Percentiles rank a stretch among this genome's conserved stretches.
These are phyloP conservation scores for Daldinia sp. DNA, from an alignment of 2,329 filamentous ascomycete species.

Conservation along the genomic window DNA sequence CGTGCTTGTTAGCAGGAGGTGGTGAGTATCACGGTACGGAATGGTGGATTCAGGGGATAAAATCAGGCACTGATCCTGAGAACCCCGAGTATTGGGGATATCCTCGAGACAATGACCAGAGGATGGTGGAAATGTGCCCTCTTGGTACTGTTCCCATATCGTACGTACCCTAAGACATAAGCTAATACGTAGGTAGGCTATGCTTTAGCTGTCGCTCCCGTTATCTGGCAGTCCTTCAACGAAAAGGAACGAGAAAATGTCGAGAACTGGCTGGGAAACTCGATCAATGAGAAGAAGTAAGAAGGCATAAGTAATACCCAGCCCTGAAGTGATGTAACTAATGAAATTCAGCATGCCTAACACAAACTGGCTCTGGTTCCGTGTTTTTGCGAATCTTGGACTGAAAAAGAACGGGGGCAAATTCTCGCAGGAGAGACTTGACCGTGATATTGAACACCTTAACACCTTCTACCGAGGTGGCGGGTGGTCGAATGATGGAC, in stretches of 20 bases:
- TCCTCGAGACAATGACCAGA: constrained; percentile 80
- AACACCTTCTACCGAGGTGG: constrained; percentile 85
- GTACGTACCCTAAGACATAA: not conserved
- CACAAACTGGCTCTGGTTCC: constrained; percentile 82
- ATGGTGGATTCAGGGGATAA: constrained; percentile 77
- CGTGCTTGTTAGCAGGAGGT: constrained; percentile 76
- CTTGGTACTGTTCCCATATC: constrained; percentile 61
- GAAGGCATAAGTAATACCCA: constrained; percentile 49
- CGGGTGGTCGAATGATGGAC: constrained; percentile 86
- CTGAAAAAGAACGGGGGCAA: constrained; percentile 79
- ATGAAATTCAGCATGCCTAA: constrained; percentile 72
- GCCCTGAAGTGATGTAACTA: constrained; percentile 40
- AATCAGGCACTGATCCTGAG: constrained; percentile 76
- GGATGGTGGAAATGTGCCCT: constrained; percentile 88
- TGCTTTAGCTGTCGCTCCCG: constrained; percentile 75
- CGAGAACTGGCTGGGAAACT: constrained; percentile 77
- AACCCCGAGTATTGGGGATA: constrained; percentile 81
- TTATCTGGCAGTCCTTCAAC: constrained; percentile 75
- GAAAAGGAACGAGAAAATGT: constrained; percentile 73
- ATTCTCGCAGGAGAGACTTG: constrained; percentile 76
- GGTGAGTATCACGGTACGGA: constrained; percentile 72
- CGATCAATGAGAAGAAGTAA: constrained; percentile 82
- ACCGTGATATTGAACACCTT: constrained; percentile 81
- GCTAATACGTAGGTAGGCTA: constrained; percentile 61
- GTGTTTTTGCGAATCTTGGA: constrained; percentile 84